These are phyloP conservation scores for Tripterygium wilfordii DNA, from an alignment of 177 flowering plant species.

Conservation along the genomic window DNA sequence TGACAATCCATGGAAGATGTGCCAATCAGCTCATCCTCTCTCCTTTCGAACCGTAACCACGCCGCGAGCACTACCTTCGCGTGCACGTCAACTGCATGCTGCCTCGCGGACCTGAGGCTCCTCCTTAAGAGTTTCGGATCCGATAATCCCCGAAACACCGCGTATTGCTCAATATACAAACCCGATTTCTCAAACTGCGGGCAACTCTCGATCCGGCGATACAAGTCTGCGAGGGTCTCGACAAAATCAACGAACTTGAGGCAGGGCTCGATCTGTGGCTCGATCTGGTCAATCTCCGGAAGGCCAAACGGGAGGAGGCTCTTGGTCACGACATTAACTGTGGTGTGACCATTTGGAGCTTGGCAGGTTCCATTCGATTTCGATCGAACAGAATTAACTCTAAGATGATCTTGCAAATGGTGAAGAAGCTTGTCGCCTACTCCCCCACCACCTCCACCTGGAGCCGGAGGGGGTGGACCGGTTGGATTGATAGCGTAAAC, in stretches of 20 bases:
- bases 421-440: slow-evolving; percentile 43
- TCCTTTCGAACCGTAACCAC: slow-evolving; percentile 82
- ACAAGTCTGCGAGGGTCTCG: slow-evolving; percentile 54
- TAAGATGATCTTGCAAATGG: slow-evolving; percentile 27
- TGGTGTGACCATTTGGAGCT: background rate
- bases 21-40: slow-evolving; percentile 76
- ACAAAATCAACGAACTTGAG: slow-evolving; percentile 48
- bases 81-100: slow-evolving; percentile 72
- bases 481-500: slow-evolving; percentile 54
- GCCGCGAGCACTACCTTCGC: slow-evolving; percentile 71
- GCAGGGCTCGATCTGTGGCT: slow-evolving; percentile 35
- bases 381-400: slow-evolving; percentile 34
- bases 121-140: slow-evolving; percentile 73
- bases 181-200: slow-evolving; percentile 34
- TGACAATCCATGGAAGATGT: slow-evolving; percentile 49
- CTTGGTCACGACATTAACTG: slow-evolving; percentile 17
- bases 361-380: slow-evolving; percentile 15
- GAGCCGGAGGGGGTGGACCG: slow-evolving; percentile 4
- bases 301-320: slow-evolving; percentile 52
- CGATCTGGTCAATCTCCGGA: slow-evolving; percentile 42
- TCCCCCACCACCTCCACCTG: slow-evolving; percentile 25
- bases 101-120: slow-evolving; percentile 59
- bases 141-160: slow-evolving; percentile 45
- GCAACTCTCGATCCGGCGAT: slow-evolving; percentile 39
- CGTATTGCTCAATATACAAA: slow-evolving; percentile 56